Conservation (phyloP, 225 moss, liverwort and hornwort genomes). For the Thuidium tamariscinum region DNA sequence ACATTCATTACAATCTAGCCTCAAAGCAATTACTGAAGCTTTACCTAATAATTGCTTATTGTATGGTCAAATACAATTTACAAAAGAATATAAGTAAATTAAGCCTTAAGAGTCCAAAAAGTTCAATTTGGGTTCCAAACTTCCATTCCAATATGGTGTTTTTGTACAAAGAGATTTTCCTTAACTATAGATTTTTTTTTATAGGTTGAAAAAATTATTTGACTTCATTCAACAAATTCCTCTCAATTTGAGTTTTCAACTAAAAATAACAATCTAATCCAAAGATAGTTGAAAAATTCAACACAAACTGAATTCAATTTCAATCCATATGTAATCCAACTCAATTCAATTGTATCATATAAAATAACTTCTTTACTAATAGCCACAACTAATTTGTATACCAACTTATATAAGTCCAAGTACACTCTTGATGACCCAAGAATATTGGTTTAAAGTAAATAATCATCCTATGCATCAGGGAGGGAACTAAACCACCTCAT, state of each 20-base stretch:
- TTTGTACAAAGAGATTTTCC: background rate
- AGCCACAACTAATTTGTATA: background rate
- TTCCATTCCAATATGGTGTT: background rate
- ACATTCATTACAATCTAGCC: background rate
- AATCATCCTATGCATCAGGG: rapidly evolving
- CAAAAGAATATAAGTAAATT: background rate
- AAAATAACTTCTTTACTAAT: background rate
- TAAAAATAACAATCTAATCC: no score
- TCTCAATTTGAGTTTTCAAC: background rate
- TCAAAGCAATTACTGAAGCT: background rate
- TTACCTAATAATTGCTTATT: background rate
- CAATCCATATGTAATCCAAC: background rate
- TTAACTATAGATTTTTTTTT: background rate
- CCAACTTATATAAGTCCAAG: no score
- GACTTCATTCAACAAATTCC: background rate
- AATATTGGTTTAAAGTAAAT: background rate
- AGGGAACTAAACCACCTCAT: background rate
- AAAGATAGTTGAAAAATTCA: background rate
- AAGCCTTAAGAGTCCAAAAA: background rate
- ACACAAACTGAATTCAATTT: background rate
- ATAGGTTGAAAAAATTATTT: background rate
- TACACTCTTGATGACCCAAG: background rate
- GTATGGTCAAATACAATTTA: background rate
- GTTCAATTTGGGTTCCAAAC: background rate
- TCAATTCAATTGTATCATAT: rapidly evolving